These are phyloP conservation scores for Bretziella fagacearum DNA, from an alignment of 2,329 filamentous ascomycete genomes.

Conservation along the genomic window DNA sequence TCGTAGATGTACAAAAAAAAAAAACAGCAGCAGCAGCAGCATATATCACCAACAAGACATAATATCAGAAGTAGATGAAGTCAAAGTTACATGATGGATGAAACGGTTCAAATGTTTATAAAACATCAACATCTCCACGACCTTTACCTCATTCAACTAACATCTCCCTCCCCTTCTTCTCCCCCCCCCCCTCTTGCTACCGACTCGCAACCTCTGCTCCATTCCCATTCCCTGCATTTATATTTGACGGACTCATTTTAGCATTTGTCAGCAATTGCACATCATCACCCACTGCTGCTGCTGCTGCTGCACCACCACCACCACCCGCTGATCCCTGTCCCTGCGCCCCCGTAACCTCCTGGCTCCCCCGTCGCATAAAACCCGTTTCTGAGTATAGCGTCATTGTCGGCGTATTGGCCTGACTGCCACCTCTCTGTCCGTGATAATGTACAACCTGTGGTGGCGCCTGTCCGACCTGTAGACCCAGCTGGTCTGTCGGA, in stretches of 20 bases:
- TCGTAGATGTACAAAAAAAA: too few species aligned
- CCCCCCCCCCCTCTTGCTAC: not conserved
- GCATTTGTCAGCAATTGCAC: conserved; percentile 13
- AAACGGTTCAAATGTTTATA: too few species aligned
- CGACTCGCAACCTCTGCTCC: not conserved
- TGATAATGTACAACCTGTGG: conserved; percentile 53
- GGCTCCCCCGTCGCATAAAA: conserved; percentile 31
- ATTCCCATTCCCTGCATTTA: not conserved
- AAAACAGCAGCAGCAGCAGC: too few species aligned
- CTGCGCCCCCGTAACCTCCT: too few species aligned
- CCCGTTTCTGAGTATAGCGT: conserved; percentile 34
- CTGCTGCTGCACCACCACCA: not conserved
- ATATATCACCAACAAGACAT: too few species aligned
- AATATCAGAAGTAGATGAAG: too few species aligned
- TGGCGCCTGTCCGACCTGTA: conserved; percentile 43
- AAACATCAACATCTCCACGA: not conserved
- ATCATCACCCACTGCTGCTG: not conserved
- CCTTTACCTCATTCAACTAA: not conserved
- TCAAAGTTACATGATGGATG: too few species aligned
- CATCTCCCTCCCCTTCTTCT: not conserved
- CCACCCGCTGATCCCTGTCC: not conserved
- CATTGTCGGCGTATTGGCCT: conserved; percentile 46
- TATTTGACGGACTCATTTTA: conserved; percentile 11
- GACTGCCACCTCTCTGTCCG: conserved; percentile 49
- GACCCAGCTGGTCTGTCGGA: conserved; percentile 45